phyloP scores from a whole-genome alignment of 2,329 filamentous ascomycete species.

The Fusarium sp. region DNA sequence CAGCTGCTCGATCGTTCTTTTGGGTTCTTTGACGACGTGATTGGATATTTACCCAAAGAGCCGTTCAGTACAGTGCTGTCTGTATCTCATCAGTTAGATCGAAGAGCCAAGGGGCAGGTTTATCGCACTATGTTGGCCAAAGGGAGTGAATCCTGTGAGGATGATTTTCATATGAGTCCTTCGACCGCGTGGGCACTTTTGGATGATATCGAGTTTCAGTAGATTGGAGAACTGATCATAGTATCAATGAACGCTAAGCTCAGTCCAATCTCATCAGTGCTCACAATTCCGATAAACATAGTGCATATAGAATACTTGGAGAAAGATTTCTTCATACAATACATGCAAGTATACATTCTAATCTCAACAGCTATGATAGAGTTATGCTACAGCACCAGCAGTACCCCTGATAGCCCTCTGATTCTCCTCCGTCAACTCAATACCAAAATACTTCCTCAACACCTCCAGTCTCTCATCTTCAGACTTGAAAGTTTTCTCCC shows the following conservation, averaged over 20 bases:
- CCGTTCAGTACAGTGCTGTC: constrained; percentile 18
- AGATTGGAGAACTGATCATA: background rate
- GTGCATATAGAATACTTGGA: no score
- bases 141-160: background rate
- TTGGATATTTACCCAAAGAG: background rate
- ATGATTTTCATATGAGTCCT: constrained; percentile 15
- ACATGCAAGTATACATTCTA: accelerated
- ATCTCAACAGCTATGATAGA: background rate
- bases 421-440: constrained; percentile 2
- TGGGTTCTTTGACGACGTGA: constrained; percentile 1
- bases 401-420: constrained; percentile 21
- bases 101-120: constrained; percentile 32
- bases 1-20: constrained; percentile 20
- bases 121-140: background rate
- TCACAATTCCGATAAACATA: no score
- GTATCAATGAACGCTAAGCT: background rate
- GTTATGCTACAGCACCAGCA: constrained; percentile 7
- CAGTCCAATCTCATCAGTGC: no score
- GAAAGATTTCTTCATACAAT: no score
- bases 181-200: constrained; percentile 20
- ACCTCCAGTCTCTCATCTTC: constrained; percentile 12
- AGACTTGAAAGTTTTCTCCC: constrained; percentile 9
- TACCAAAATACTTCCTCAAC: constrained; percentile 16
- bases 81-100: constrained; percentile 29
- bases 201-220: constrained; percentile 30